Conservation (phyloP, 371 early-diverging fungal genomes). For the Zopfochytrium polystomum region DNA sequence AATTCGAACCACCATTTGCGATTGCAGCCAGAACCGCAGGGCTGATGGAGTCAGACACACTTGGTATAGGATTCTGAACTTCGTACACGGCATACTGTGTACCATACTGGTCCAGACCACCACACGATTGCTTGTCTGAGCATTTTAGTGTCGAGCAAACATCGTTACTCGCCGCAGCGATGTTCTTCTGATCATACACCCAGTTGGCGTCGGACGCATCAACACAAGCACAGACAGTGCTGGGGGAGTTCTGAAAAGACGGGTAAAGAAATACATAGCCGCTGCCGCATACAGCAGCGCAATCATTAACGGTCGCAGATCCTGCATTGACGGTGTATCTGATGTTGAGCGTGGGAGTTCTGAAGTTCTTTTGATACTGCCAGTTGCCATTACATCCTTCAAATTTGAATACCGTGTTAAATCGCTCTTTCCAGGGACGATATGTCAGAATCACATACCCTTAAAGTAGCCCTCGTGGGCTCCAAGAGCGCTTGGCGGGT, state of each 20-base stretch:
- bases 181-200: neutral
- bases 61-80: neutral
- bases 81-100: neutral
- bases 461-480: neutral
- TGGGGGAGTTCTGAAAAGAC: neutral
- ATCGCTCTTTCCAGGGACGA: neutral
- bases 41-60: neutral
- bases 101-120: neutral
- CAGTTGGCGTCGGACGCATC: neutral
- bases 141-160: neutral
- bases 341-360: neutral
- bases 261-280: neutral
- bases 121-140: neutral
- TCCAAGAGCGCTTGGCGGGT: neutral
- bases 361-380: neutral
- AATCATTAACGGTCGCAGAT: neutral
- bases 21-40: neutral
- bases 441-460: neutral
- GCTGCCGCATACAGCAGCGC: neutral
- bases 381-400: slow-evolving; percentile 1
- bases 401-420: no score
- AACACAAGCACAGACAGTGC: neutral
- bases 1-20: neutral
- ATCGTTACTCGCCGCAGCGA: neutral
- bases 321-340: neutral